Evolutionary conservation across 1,139 yeast species (phyloP).

Genomic region (Entelexis paramagnoliae): DNA sequence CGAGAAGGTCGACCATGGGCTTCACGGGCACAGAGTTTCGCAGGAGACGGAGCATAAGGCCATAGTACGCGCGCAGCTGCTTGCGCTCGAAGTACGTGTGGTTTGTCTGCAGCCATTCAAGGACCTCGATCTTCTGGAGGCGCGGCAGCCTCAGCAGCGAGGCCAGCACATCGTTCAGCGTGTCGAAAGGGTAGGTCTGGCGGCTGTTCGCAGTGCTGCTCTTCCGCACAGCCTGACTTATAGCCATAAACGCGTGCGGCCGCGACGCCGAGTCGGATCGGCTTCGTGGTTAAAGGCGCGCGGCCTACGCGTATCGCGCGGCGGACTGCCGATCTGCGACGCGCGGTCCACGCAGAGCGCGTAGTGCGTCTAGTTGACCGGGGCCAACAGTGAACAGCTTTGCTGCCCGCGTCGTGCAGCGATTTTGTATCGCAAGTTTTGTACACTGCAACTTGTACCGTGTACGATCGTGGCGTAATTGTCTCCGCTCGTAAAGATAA

Average conservation of each 20-base stretch:
- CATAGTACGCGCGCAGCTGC: slow-evolving; percentile 11
- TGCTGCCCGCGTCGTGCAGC: too few species aligned
- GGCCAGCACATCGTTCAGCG: slow-evolving; percentile 7
- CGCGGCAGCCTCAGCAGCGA: slow-evolving; percentile 12
- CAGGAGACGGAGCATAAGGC: slow-evolving; percentile 14
- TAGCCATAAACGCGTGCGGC: neutral
- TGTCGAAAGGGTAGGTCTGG: neutral
- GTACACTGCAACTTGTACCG: too few species aligned
- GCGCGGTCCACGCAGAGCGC: too few species aligned
- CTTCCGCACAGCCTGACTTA: neutral
- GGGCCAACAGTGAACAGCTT: too few species aligned
- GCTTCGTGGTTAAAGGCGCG: neutral
- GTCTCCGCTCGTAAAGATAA: too few species aligned
- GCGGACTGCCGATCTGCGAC: too few species aligned
- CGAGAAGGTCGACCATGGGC: slow-evolving; percentile 13
- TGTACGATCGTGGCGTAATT: too few species aligned
- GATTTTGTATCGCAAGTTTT: too few species aligned
- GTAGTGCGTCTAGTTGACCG: too few species aligned
- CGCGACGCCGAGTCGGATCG: neutral
- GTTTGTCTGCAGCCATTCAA: slow-evolving; percentile 16
- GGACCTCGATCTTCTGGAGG: slow-evolving; percentile 8
- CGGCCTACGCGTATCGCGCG: neutral
- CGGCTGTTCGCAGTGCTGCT: neutral
- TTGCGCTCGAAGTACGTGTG: slow-evolving; percentile 4
- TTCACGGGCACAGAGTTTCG: slow-evolving; percentile 12